phyloP scores from a whole-genome alignment of 2,329 filamentous ascomycete genomes.

The Cladorrhinum sp. region DNA sequence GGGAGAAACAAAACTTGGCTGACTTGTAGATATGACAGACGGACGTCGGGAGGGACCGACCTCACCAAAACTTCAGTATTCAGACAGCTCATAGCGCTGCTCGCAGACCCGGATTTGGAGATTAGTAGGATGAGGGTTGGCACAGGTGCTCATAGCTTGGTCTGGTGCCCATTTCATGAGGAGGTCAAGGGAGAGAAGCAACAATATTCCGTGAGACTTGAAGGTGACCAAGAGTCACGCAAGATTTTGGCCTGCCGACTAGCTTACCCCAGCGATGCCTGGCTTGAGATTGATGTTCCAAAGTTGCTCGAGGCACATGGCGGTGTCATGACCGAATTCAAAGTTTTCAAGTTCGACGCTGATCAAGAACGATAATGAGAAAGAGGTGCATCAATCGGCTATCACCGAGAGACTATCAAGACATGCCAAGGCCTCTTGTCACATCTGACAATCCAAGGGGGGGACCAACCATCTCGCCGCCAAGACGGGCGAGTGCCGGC shows the following conservation, averaged over 20 bases:
- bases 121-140: slow-evolving; percentile 39
- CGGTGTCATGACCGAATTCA: slow-evolving; percentile 17
- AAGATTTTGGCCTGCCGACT: slow-evolving; percentile 17
- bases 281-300: slow-evolving; percentile 30
- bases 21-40: no score
- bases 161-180: slow-evolving; percentile 44
- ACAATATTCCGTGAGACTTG: neutral
- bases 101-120: slow-evolving; percentile 46
- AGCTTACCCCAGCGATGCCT: slow-evolving; percentile 9
- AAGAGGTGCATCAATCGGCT: neutral
- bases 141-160: slow-evolving; percentile 33
- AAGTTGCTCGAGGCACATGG: slow-evolving; percentile 17
- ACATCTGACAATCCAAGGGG: neutral
- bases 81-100: slow-evolving; percentile 39
- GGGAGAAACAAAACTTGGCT: no score
- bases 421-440: neutral
- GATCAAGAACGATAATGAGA: neutral
- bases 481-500: slow-evolving; percentile 21
- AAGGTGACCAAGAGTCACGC: slow-evolving; percentile 12
- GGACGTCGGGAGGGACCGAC: neutral
- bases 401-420: neutral
- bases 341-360: slow-evolving; percentile 13
- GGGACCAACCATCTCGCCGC: slow-evolving; percentile 1
- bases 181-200: neutral
- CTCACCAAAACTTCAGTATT: slow-evolving; percentile 6